Conservation (phyloP, 2,329 filamentous ascomycete species). For the Clonostachys solani region DNA sequence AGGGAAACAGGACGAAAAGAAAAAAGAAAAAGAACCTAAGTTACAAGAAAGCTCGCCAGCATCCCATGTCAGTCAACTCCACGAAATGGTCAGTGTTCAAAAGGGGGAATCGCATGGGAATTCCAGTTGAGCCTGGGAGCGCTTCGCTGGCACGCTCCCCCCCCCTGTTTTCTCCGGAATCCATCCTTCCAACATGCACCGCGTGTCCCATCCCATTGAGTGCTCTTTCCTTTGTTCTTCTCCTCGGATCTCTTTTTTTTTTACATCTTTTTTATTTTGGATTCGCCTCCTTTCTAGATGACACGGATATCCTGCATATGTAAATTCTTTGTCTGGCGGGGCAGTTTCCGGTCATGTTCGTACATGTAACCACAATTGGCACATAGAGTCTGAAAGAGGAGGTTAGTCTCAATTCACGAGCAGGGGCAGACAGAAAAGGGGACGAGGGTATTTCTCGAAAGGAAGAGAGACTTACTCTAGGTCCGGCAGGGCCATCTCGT, state of each 20-base stretch:
- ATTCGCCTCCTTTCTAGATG: not conserved
- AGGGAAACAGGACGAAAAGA: no score
- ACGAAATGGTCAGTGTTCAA: no score
- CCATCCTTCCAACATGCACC: not conserved
- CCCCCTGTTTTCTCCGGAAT: no score
- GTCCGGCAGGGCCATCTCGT: constrained; percentile 80
- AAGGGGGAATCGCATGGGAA: no score
- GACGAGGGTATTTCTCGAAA: constrained; percentile 1
- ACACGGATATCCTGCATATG: constrained; percentile 19
- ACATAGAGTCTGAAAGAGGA: constrained; percentile 66
- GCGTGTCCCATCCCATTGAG: not conserved
- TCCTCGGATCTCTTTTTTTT: not conserved
- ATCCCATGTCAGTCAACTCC: no score
- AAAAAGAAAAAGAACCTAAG: no score
- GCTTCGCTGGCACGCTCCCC: no score
- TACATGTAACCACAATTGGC: constrained; percentile 89
- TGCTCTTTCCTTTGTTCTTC: not conserved
- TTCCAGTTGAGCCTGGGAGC: no score
- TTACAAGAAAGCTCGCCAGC: no score
- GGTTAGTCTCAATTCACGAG: not conserved
- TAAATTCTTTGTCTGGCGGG: constrained; percentile 41
- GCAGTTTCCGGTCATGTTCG: constrained; percentile 80
- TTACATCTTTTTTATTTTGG: not conserved
- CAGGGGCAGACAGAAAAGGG: constrained; percentile 5
- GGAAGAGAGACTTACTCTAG: constrained; percentile 58